Conservation (phyloP, 768 basidiomycete genomes). For the Sporobolomyces phaffii region DNA sequence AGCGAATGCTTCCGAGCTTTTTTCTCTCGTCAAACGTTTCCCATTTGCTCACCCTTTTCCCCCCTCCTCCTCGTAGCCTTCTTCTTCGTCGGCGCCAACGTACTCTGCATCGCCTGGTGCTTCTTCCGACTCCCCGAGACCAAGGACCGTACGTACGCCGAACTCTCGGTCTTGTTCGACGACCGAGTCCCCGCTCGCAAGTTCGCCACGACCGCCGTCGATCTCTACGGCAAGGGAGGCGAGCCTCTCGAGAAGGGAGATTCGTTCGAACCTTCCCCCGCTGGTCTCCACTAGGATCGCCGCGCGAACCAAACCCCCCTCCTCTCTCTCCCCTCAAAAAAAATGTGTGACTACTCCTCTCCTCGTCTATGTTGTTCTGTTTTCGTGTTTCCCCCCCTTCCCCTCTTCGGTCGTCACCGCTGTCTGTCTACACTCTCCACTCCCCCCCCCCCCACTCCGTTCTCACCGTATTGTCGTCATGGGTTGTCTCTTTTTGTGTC, state of each 20-base stretch:
- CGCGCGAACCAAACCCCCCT: background rate
- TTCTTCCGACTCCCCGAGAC: conserved; percentile 43
- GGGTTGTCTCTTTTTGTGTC: too few relatives aligned
- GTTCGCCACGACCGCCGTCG: conserved; percentile 34
- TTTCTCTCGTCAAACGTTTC: too few relatives aligned
- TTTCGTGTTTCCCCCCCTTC: too few relatives aligned
- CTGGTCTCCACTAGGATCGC: conserved; percentile 2
- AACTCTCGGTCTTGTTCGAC: conserved; percentile 50
- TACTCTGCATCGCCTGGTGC: conserved; percentile 21
- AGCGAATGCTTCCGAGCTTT: too few relatives aligned
- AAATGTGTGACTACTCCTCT: too few relatives aligned
- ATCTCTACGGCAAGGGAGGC: conserved; percentile 6
- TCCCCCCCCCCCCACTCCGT: too few relatives aligned
- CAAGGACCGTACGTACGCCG: conserved; percentile 39
- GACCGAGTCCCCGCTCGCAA: conserved; percentile 43
- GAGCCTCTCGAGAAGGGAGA: conserved; percentile 15
- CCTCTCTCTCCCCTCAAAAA: too few relatives aligned
- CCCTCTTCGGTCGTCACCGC: too few relatives aligned
- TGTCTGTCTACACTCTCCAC: too few relatives aligned
- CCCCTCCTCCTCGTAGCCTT: conserved; percentile 26
- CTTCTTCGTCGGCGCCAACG: conserved; percentile 40
- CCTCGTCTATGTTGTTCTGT: too few relatives aligned
- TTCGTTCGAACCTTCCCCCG: conserved; percentile 1
- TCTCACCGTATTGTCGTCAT: too few relatives aligned
- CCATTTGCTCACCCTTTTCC: background rate